These are phyloP conservation scores for Mortierella sp. DNA, from an alignment of 371 early-diverging fungal species.

Conservation along the genomic window DNA sequence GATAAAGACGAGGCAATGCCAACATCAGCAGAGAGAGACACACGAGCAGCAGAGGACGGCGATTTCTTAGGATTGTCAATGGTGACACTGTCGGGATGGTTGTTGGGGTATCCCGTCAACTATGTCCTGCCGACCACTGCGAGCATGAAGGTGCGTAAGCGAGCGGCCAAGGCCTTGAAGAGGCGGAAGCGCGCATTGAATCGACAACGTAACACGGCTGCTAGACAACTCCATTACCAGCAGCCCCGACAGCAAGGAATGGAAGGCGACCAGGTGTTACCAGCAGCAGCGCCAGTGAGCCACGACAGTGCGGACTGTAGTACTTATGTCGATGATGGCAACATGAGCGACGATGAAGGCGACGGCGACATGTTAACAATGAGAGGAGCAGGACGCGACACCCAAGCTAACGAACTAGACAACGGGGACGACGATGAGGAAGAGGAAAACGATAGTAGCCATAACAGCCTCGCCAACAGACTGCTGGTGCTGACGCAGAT, in stretches of 20 bases:
- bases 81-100: constrained; percentile 44
- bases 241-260: background rate
- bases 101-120: constrained; percentile 36
- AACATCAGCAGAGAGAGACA: background rate
- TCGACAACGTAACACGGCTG: background rate
- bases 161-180: background rate
- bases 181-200: background rate
- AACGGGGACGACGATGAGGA: constrained; percentile 12
- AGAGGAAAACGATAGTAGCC: constrained; percentile 23
- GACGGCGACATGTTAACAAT: background rate
- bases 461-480: constrained; percentile 36
- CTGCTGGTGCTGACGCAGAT: constrained; percentile 25
- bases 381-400: background rate
- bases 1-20: background rate
- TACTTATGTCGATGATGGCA: background rate
- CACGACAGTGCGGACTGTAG: background rate
- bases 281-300: background rate
- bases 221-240: background rate
- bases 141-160: background rate
- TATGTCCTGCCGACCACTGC: constrained; percentile 26
- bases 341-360: background rate
- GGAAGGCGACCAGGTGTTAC: background rate
- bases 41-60: background rate
- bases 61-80: constrained; percentile 4
- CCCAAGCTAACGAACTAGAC: background rate